Evolutionary conservation across 805 yeast species (phyloP).

Genomic region (Hanseniaspora pseudoguilliermondii): DNA sequence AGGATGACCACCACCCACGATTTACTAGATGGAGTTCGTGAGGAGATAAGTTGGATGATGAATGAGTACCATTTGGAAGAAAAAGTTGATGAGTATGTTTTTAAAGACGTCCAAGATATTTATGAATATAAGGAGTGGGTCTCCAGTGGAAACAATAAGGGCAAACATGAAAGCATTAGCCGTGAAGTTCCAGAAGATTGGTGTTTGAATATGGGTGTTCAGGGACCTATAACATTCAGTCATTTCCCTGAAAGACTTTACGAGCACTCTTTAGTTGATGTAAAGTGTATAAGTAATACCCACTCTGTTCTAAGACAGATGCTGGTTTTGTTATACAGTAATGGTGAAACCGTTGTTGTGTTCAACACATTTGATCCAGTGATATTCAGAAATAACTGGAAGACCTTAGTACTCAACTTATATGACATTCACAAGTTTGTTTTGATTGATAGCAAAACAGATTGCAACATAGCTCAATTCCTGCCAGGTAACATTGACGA

Average conservation of each 20-base stretch:
- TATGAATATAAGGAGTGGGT: neutral
- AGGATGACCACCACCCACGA: neutral
- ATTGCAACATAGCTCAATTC: neutral
- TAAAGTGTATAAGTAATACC: neutral
- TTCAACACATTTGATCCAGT: neutral
- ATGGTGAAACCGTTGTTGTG: neutral
- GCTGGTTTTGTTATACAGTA: neutral
- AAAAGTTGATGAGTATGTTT: neutral
- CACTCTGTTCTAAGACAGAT: neutral
- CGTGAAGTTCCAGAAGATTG: neutral
- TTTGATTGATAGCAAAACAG: neutral
- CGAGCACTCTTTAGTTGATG: neutral
- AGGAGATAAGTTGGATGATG: neutral
- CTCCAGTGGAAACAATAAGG: neutral
- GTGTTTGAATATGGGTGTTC: conserved; percentile 8
- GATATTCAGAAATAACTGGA: neutral
- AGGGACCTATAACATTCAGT: conserved; percentile 10
- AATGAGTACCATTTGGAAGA: neutral
- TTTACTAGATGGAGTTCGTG: neutral
- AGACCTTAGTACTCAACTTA: neutral
- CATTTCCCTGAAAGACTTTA: conserved; percentile 1
- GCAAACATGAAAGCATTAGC: neutral
- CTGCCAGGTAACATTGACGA: neutral
- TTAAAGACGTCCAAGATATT: neutral
- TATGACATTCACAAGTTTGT: neutral